These are phyloP conservation scores for Aspergillus udagawae DNA, from an alignment of 2,329 filamentous ascomycete species.

Conservation along the genomic window DNA sequence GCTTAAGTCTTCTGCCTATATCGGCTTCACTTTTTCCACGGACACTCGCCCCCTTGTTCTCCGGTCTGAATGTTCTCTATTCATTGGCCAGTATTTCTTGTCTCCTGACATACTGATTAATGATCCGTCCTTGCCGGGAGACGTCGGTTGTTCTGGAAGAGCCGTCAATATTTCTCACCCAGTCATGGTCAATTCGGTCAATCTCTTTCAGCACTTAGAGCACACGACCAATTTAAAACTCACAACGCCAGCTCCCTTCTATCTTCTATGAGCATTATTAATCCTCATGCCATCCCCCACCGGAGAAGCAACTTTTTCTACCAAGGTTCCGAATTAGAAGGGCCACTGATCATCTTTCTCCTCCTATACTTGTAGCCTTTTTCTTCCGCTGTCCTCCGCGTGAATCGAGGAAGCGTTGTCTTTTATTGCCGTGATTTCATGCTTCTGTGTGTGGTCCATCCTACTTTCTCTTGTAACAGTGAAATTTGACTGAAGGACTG, in stretches of 20 bases:
- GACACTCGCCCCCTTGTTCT: not conserved
- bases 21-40: not conserved
- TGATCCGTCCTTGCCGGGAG: not conserved
- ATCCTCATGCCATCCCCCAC: not conserved
- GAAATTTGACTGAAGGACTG: not conserved
- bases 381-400: not conserved
- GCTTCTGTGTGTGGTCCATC: not conserved
- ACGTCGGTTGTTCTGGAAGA: not conserved
- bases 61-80: not conserved
- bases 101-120: not conserved
- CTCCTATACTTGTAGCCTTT: not conserved
- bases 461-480: not conserved
- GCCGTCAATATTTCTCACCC: not conserved
- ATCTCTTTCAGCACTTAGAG: not conserved
- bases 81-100: not conserved
- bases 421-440: not conserved
- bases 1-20: not conserved
- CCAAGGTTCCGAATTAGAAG: not conserved
- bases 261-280: not conserved
- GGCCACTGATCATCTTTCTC: not conserved
- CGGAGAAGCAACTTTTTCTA: not conserved
- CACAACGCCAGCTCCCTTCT: not conserved
- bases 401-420: not conserved
- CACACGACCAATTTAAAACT: not conserved
- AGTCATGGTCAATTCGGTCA: not conserved